Base-by-base conservation (phyloP, 1,139 yeast genomes). In the Yamadazyma pseudoaaseri region DNA sequence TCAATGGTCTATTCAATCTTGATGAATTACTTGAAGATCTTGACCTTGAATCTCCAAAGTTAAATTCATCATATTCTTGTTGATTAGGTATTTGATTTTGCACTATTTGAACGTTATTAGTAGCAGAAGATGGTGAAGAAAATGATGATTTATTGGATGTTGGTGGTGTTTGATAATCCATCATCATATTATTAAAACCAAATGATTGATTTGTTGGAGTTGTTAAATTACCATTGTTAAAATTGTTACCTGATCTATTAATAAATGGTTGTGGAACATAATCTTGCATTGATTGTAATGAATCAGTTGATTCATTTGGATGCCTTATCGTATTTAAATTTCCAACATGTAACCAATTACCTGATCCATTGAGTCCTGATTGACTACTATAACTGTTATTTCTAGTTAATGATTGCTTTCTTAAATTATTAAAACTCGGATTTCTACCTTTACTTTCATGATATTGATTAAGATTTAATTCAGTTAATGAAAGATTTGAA, bases 101-200 rank as follows among this genome's bases (percentile, higher is more conserved):
- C 24, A 54, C 37, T 21, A 51, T 35, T 34, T 45, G 53, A 17
- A 49, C 37, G 25, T 43, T 47, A 14, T 33, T 34, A 11, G 11
- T 18, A 15, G 15, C 26, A 39, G 27, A 48, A 42, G 29, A 53
- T 49, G 61, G 62, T 2, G 54, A 49, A 10, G 62, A 57, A 23
- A 60, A 38, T 6, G 70, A 61, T 17, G 63, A 57, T 44, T 65
- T 68, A 32, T 54, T 54, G 3, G 70, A 62, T 16, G 52, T 44
- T n/a, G 73, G 72, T 1, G 74, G 74, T 1, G 73, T 68, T 39
- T 65, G 70, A 40, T 62, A 65, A 36, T 68, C 73, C 58, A 60
- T 54, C 68, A 64, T 62, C 67, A 64, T 60, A 20, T 35, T 33
- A 34, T 43, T 43, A 17, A 45, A 39, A 11, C 45, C 43, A 27